Evolutionary conservation across 2,329 filamentous ascomycete species (phyloP).

Genomic region (Didymosphaeria variabile): DNA sequence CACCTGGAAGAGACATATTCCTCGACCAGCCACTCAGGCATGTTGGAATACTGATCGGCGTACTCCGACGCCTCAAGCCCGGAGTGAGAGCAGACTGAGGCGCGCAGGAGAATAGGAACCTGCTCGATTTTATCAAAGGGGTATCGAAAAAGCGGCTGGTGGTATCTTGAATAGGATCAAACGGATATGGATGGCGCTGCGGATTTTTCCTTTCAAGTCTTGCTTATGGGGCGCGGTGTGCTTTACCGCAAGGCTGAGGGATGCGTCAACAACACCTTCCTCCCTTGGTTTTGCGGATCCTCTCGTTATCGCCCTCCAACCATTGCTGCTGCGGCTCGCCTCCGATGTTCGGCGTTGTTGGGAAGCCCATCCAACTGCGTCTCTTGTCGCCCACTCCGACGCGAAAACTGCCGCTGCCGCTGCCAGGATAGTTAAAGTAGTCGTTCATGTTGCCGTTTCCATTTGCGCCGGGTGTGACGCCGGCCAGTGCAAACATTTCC

Average conservation of each 20-base stretch:
- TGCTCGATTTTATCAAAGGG: constrained; percentile 6
- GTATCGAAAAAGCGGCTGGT: constrained; percentile 12
- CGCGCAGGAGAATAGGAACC: neutral
- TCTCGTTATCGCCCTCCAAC: constrained; percentile 43
- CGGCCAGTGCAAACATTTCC: constrained; percentile 53
- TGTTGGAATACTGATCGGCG: neutral
- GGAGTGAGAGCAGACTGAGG: neutral
- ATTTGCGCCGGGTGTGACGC: constrained; percentile 55
- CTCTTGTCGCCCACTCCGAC: constrained; percentile 68
- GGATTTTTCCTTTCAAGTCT: neutral
- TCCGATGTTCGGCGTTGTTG: constrained; percentile 54
- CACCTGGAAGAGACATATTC: neutral
- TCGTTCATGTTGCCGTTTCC: constrained; percentile 45
- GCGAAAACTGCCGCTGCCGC: constrained; percentile 67
- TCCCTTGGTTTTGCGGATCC: constrained; percentile 42
- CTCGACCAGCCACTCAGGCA: neutral
- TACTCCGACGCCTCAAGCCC: neutral
- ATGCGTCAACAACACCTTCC: constrained; percentile 46
- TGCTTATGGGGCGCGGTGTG: neutral
- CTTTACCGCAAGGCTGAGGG: neutral
- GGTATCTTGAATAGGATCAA: constrained; percentile 14
- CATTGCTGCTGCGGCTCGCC: constrained; percentile 40
- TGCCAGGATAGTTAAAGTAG: constrained; percentile 59
- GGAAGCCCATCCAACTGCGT: constrained; percentile 72
- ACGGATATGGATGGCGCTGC: neutral